phyloP scores from a whole-genome alignment of 2,329 filamentous ascomycete species.

The Fusarium caatingaense region DNA sequence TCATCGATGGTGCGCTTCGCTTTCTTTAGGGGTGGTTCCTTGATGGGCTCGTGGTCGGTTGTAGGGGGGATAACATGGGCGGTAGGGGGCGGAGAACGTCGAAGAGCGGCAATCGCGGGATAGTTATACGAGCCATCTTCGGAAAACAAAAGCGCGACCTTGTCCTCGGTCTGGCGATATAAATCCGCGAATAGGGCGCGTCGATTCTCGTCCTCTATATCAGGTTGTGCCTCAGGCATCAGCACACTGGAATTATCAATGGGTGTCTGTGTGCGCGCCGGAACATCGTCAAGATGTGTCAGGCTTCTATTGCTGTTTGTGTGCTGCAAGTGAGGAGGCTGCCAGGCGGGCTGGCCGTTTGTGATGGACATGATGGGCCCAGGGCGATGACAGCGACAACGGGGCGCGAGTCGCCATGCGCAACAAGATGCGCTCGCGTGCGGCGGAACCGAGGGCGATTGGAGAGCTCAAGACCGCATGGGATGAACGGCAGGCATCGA shows the following conservation, averaged over 20 bases:
- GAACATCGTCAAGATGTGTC: conserved; percentile 71
- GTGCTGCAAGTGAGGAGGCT: conserved; percentile 65
- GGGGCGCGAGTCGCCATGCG: conserved; percentile 67
- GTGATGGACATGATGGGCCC: conserved; percentile 72
- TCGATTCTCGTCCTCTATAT: conserved; percentile 75
- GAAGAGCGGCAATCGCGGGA: conserved; percentile 65
- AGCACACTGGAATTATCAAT: conserved; percentile 61
- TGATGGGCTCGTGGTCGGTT: conserved; percentile 68
- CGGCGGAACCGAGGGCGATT: conserved; percentile 60
- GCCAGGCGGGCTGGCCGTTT: conserved; percentile 75
- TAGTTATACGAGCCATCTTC: conserved; percentile 65
- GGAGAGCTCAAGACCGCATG: conserved; percentile 62
- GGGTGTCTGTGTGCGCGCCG: conserved; percentile 62
- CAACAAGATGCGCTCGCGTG: conserved; percentile 63
- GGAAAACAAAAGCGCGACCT: conserved; percentile 79
- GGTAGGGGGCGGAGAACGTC: conserved; percentile 54
- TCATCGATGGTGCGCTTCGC: conserved; percentile 82
- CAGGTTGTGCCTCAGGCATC: conserved; percentile 71
- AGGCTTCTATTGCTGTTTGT: conserved; percentile 62
- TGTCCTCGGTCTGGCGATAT: conserved; percentile 80
- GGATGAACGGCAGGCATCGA: conserved; percentile 62
- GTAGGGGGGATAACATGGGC: conserved; percentile 62
- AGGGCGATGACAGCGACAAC: conserved; percentile 61
- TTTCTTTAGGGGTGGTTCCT: conserved; percentile 76
- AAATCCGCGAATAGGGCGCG: conserved; percentile 81